phyloP scores from a whole-genome alignment of 805 yeast genomes.

The Priceomyces carsonii region DNA sequence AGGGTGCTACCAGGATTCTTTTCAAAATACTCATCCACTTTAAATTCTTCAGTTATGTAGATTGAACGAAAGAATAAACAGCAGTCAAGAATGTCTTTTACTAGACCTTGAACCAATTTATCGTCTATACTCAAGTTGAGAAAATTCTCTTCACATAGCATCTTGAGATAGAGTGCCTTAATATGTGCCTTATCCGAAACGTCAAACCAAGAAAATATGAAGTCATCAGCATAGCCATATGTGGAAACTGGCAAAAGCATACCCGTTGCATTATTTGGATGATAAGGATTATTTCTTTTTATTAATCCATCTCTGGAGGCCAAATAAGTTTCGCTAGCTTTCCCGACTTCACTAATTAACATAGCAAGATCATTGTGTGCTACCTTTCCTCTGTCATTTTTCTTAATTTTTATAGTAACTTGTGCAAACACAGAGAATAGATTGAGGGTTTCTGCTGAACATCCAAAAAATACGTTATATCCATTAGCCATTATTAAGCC shows the following conservation, averaged over 20 bases:
- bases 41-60: constrained; percentile 7
- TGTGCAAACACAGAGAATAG: constrained; percentile 35
- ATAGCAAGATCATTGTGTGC: constrained; percentile 19
- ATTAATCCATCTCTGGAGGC: constrained; percentile 13
- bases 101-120: constrained; percentile 15
- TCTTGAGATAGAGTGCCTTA: constrained; percentile 30
- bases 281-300: constrained; percentile 13
- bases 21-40: constrained; percentile 1
- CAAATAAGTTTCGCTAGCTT: constrained; percentile 11
- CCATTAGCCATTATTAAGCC: constrained; percentile 42
- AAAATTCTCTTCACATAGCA: constrained; percentile 18
- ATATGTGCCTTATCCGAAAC: constrained; percentile 45
- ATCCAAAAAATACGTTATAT: constrained; percentile 47
- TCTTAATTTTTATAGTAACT: constrained; percentile 20
- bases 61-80: constrained; percentile 15
- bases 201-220: constrained; percentile 49
- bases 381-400: constrained; percentile 9
- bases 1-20: constrained; percentile 2
- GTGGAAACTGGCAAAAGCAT: constrained; percentile 14
- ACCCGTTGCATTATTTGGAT: constrained; percentile 14
- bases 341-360: constrained; percentile 16
- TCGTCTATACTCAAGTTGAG: constrained; percentile 8
- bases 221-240: constrained; percentile 13
- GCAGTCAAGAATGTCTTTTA: constrained; percentile 13
- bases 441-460: constrained; percentile 34